Percentiles rank a stretch among this genome's conserved stretches.
These are phyloP conservation scores for Capsicum chinense DNA, from an alignment of 257 asterid species.

Conservation along the genomic window DNA sequence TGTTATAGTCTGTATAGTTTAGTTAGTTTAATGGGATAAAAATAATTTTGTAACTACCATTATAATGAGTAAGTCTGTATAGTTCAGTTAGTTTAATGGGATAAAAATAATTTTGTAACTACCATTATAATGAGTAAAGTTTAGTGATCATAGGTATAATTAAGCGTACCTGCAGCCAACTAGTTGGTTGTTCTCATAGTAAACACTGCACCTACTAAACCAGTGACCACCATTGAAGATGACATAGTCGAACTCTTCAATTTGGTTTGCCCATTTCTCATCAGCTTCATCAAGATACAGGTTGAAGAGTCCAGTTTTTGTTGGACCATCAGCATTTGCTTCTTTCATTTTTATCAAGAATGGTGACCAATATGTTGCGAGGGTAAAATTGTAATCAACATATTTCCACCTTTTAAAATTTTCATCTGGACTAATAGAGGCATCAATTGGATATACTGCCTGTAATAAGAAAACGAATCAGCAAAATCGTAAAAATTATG, in stretches of 20 bases:
- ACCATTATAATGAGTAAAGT: neutral
- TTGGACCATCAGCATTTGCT: constrained; percentile 31
- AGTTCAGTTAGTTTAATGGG: too few species aligned
- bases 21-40: neutral
- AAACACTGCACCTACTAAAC: constrained; percentile 37
- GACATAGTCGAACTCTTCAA: constrained; percentile 36
- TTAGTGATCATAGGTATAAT: neutral
- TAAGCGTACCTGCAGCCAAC: constrained; percentile 32
- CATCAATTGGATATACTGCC: constrained; percentile 38
- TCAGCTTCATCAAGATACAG: constrained; percentile 42
- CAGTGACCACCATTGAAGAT: constrained; percentile 40
- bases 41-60: neutral
- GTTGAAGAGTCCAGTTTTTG: constrained; percentile 32
- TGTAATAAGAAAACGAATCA: neutral
- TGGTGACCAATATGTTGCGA: constrained; percentile 39
- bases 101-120: neutral
- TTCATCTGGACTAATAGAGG: constrained; percentile 32
- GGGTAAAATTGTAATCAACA: constrained; percentile 35
- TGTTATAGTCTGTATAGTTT: neutral
- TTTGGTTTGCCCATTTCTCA: constrained; percentile 33
- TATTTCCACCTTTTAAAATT: constrained; percentile 33
- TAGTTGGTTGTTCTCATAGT: constrained; percentile 29
- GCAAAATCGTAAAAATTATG: neutral
- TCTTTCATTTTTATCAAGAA: constrained; percentile 30
- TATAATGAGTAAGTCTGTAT: neutral